Base-by-base conservation (phyloP, 345 rosid genomes). In the Boechera stricta region DNA sequence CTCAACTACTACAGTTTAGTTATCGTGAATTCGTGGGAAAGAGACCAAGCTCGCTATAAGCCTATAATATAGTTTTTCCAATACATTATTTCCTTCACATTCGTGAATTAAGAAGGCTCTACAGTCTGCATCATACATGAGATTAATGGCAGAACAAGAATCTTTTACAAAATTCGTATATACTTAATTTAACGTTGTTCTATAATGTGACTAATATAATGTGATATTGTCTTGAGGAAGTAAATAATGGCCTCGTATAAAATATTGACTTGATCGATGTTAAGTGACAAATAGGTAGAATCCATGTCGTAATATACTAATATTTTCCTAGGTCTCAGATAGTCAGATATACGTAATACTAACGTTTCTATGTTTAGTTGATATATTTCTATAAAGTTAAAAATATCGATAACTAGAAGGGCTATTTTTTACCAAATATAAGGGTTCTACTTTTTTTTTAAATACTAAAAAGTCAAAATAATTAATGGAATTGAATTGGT, bases 401-500 rank as follows among this genome's bases (percentile, higher is more conserved):
- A 67, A 42, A 36, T 31, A 35, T 51, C 15, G 8, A 64, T 44
- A 5, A 47, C n/a, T 12, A 47, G 12, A 63, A 62, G 31, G 32
- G 1, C 3, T 62, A 28, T 38, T 49, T 47, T 51, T 38, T 60
- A 60, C 75, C 48, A 33, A 57, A 31, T 57, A 33, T 7, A 13
- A 45, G 12, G n/a, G 44, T 28, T 12, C 54, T 56, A 32, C 11
- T n/a, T 69, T 59, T 41, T 62, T 7, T 44, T 0, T 44, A 2
- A 2, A 44, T 12, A 42, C 38, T 44, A 32, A 67, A 61, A 32
- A 63, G 64, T 69, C 66, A 75, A 66, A 10, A 57, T 54, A 47
- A 55, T 59, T 26, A 69, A 70, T 42, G 35, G 15, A 66, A 58
- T 66, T 58, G n/a, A 67, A 57, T 67, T 44, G 56, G 35, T 54